phyloP scores from a whole-genome alignment of 352 stramenopile species.

The Globisporangium spiculum region DNA sequence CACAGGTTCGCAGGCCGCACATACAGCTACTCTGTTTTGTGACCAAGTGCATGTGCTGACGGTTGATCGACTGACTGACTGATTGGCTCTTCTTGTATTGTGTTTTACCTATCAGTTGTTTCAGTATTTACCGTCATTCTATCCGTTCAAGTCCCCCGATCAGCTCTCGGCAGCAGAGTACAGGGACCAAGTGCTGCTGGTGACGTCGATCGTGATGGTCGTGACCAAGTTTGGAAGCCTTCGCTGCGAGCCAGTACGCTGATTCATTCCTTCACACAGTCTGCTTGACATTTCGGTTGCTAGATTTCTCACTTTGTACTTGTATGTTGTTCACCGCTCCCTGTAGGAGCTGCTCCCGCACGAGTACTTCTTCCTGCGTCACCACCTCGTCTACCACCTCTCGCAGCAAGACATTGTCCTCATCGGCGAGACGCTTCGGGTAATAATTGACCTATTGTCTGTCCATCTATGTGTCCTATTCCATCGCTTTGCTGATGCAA shows the following conservation, averaged over 20 bases:
- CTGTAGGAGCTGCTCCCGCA: conserved; percentile 82
- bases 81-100: conserved; percentile 8
- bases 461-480: not conserved
- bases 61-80: not conserved
- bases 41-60: not conserved
- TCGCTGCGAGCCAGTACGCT: conserved; percentile 54
- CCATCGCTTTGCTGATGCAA: not conserved
- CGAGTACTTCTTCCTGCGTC: conserved; percentile 88
- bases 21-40: not conserved
- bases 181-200: conserved; percentile 75
- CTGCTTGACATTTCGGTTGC: too few relatives aligned
- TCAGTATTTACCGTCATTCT: conserved; percentile 69
- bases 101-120: conserved; percentile 42
- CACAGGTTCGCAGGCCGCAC: conserved; percentile 30
- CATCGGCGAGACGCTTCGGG: conserved; percentile 65
- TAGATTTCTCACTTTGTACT: not conserved
- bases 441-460: conserved; percentile 20
- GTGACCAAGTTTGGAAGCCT: conserved; percentile 81
- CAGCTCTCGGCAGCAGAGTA: conserved; percentile 72
- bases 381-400: conserved; percentile 79
- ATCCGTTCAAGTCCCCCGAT: conserved; percentile 76
- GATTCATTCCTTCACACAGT: not conserved
- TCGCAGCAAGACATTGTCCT: conserved; percentile 71
- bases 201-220: conserved; percentile 86
- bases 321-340: not conserved